Conservation (phyloP, 345 rosid species). For the Excoecaria agallocha region DNA sequence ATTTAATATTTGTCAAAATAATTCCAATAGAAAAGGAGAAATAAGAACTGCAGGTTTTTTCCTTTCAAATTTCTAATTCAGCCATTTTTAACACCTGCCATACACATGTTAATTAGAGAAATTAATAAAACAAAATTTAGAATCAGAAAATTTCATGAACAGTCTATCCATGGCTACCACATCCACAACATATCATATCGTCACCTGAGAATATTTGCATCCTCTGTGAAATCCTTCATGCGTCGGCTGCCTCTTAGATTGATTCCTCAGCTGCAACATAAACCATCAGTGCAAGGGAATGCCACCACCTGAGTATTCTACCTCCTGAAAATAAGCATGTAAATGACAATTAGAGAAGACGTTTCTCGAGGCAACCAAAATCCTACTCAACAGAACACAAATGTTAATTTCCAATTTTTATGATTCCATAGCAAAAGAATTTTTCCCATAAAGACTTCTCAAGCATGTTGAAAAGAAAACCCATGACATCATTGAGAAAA, state of each 20-base stretch:
- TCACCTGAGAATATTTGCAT: background rate
- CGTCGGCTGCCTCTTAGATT: background rate
- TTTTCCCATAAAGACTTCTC: background rate
- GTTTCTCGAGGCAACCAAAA: background rate
- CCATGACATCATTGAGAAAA: background rate
- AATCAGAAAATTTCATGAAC: no score
- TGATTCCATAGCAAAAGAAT: background rate
- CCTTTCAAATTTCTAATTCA: no score
- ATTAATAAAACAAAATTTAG: no score
- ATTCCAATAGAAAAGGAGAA: no score
- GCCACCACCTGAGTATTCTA: slow-evolving; percentile 92
- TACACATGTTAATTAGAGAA: no score
- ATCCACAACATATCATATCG: background rate
- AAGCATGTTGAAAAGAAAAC: background rate
- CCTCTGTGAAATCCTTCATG: background rate
- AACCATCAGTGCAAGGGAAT: slow-evolving; percentile 39
- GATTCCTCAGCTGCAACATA: background rate
- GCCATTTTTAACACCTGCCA: no score
- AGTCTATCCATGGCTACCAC: background rate
- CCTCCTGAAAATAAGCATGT: slow-evolving; percentile 59
- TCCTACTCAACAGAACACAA: no score
- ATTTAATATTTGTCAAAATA: no score
- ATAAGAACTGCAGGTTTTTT: no score
- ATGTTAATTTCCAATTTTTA: background rate
- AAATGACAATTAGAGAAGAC: background rate